Base-by-base conservation (phyloP, 148 eudicot genomes). In the Dysphania ambrosioides region DNA sequence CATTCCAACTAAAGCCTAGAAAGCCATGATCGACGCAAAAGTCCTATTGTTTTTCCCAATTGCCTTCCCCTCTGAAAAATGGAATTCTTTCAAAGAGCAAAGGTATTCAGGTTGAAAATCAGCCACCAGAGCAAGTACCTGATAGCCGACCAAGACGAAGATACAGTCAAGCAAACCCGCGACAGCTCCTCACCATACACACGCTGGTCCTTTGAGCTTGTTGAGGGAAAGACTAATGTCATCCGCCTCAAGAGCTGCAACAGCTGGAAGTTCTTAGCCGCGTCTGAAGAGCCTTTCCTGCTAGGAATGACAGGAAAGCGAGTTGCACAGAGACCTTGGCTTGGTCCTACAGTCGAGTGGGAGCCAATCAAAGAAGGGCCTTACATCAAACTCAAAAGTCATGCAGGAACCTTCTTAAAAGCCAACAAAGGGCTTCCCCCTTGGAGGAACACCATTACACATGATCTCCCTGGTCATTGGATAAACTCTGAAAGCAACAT, bases 1-100 rank as follows among this genome's bases (percentile, higher is more conserved):
- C 41, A 24, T 66, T 11, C 30, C 24, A 66, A 40, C 38, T 31
- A 23, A 66, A 66, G 40, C 0, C 42, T 36, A 36, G 10, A n/a
- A 34, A 35, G 23, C 23, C 27, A 59, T 59, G 32, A 59, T 24
- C 32, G 27, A 59, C 26, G 11, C 26, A 64, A 64, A 34, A 32
- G 5, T 6, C 26, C 42, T 6, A 18, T 64, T 13, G 15, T 7
- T 11, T 27, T 13, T 12, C 19, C 34, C 30, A 18, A n/a, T 4
- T 60, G 5, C 13, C 4, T 21, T 6, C 40, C 23, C 0, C 0
- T 36, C 18, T 23, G 2, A 38, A 40, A 38, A 35, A 85, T 90
- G 92, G 96, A 90, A 11, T 77, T 88, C 58, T 88, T 90, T 78
- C 68, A 53, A 24, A 77, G 78, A 74, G 79, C 83, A 8, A 75